Conservation (phyloP, 805 yeast species). For the Kodamaea hsintzibuensis region DNA sequence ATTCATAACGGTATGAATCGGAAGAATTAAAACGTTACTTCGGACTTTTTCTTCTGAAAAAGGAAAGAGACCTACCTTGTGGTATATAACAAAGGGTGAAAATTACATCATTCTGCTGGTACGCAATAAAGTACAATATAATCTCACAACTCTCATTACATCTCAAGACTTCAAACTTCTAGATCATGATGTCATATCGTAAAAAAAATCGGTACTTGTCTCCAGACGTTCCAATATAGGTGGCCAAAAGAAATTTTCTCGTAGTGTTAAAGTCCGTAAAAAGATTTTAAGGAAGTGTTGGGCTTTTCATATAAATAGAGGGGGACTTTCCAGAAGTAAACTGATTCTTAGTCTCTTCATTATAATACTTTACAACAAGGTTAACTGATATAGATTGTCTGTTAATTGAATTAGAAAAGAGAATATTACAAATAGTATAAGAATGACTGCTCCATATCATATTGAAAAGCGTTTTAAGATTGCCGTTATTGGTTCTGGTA, state of each 20-base stretch:
- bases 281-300: constrained; percentile 4
- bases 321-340: not conserved
- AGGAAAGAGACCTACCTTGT: constrained; percentile 1
- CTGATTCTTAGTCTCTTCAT: not conserved
- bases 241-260: not conserved
- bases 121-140: not conserved
- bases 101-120: constrained; percentile 6
- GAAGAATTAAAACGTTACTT: constrained; percentile 2
- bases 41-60: constrained; percentile 3
- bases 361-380: not conserved
- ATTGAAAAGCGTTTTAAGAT: constrained; percentile 39
- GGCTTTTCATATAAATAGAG: constrained; percentile 8
- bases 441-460: constrained; percentile 30
- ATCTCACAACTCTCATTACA: not conserved
- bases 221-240: not conserved
- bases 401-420: not conserved
- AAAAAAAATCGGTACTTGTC: not conserved
- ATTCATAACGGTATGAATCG: not conserved
- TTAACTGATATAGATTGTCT: too few species aligned
- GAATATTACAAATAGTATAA: constrained; percentile 3
- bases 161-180: not conserved
- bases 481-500: constrained; percentile 82
- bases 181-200: not conserved
- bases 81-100: not conserved
- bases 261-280: constrained; percentile 4